These are phyloP conservation scores for Microdochium trichocladiopsis DNA, from an alignment of 2,329 filamentous ascomycete species.

Conservation along the genomic window DNA sequence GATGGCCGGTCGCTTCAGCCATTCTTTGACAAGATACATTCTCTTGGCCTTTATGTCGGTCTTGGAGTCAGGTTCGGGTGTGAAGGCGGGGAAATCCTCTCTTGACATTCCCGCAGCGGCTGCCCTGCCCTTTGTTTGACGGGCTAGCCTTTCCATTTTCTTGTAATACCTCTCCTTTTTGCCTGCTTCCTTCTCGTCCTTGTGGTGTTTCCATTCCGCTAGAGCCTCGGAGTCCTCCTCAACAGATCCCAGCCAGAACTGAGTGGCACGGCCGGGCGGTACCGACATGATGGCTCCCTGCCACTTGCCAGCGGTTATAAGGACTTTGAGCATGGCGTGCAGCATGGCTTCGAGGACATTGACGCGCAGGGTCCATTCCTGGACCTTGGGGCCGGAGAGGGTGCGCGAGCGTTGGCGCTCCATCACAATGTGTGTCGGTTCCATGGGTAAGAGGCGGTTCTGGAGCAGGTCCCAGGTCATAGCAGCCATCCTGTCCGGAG, in stretches of 20 bases:
- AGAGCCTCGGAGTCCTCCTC: constrained; percentile 7
- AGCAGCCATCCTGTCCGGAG: constrained; percentile 24
- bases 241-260: constrained; percentile 5
- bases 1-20: background rate
- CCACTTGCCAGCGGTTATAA: constrained; percentile 37
- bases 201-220: constrained; percentile 6
- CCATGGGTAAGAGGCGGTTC: constrained; percentile 33
- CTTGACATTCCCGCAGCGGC: too few relatives aligned
- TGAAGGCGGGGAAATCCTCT: too few relatives aligned
- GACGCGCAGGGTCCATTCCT: constrained; percentile 78
- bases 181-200: constrained; percentile 15
- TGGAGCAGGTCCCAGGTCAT: constrained; percentile 23
- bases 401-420: constrained; percentile 56
- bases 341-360: constrained; percentile 80
- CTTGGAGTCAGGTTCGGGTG: constrained; percentile 1
- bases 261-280: constrained; percentile 23
- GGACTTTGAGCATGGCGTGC: constrained; percentile 58
- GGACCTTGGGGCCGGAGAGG: constrained; percentile 55
- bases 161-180: constrained; percentile 17
- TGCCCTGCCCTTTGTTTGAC: too few relatives aligned
- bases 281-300: constrained; percentile 41
- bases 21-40: constrained; percentile 4
- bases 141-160: too few relatives aligned
- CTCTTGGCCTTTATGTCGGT: constrained; percentile 31
- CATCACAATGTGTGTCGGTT: constrained; percentile 65